Base-by-base conservation (phyloP, 257 asterid genomes). In the Striga asiatica region DNA sequence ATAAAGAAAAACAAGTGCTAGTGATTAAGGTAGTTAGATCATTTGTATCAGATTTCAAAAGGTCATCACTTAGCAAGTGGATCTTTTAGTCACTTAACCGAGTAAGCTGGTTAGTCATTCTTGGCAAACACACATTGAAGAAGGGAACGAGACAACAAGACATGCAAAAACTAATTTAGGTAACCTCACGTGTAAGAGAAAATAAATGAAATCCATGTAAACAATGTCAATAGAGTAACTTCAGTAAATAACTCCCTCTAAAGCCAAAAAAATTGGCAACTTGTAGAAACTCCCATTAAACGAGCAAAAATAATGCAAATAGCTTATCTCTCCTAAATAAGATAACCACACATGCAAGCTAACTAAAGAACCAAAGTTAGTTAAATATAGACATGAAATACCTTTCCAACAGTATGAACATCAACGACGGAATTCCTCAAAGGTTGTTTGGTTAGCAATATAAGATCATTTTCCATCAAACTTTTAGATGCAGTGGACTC, bases 371-470 rank as follows among this genome's bases (percentile, higher is more conserved):
- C 54, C 58, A 35, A 28, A 19, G 43, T 19, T 24, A 48, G 48
- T 48, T 38, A 58, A 46, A 48, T 56, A 53, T 53, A 63, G 16
- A 49, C 45, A 62, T 11, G 29, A 23, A 12, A 45, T 69, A 87
- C 98, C 98, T 87, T 91, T 67, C 98, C 98, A 48, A 91, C 71
- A 73, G 82, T 49, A 71, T 91, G 98, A 67, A 82, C 69, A 57
- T 84, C 94, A 39, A 67, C 56, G 64, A 65, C 32, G 53, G 84
- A 80, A 62, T 65, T 69, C 65, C 68, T 67, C 58, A 80, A 62
- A 10, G 93, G 93, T 64, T 77, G 81, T 67, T 78, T 81, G 60
- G 98, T 82, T 46, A 91, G 92, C 75, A 91, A 69, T 62, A 91
- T 35, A 60, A 91, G 97, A 73, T 91, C 98, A 79, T 81, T 82